Evolutionary conservation across 495 filamentous ascomycete genomes (phyloP), one percentile per base, ranked within the genome.

Genomic region (Daldinia loculata): DNA sequence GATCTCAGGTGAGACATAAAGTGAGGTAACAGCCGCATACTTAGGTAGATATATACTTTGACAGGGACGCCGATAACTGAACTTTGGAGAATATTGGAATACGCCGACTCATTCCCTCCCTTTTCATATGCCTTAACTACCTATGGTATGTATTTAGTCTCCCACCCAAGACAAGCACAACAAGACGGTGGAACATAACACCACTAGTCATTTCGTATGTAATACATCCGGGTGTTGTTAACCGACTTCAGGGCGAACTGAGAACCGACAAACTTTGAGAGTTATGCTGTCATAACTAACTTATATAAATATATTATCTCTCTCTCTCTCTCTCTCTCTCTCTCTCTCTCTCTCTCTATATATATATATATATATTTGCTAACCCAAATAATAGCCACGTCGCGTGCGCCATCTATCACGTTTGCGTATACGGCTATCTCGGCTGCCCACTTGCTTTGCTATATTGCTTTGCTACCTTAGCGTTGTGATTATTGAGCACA

Each of bases 141-240:
- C 6, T 45, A 45, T 11, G 41, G 15, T 29, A 32, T 30, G 6
- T 30, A 29, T 29, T 29, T 29, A 68, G 52, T 22, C 41, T 34
- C 38, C 26, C 11, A 36, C 11, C 41, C 38, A 61, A 70, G 67
- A 65, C 67, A 70, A 51, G 17, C 14, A 52, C 11, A 24, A 41
- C 48, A 17, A 52, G 36, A 5, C 4, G n/a, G 69, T 71, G 63
- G 30, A 63, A 71, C 63, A 71, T 66, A 22, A 26, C 32, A 62
- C 41, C 8, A 11, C 48, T 30, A 43, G 39, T 56, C 8, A 57
- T 61, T 67, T 62, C 26, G 11, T 24, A 19, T 36, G 56, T 70
- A 41, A 0, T n/a, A 66, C 67, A 56, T 26, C 32, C 53, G 34
- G 45, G 58, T 6, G 19, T 27, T 52, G 17, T 43, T 24, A 51